Evolutionary conservation across 257 asterid genomes (phyloP).

Genomic region (Solanum pennellii): DNA sequence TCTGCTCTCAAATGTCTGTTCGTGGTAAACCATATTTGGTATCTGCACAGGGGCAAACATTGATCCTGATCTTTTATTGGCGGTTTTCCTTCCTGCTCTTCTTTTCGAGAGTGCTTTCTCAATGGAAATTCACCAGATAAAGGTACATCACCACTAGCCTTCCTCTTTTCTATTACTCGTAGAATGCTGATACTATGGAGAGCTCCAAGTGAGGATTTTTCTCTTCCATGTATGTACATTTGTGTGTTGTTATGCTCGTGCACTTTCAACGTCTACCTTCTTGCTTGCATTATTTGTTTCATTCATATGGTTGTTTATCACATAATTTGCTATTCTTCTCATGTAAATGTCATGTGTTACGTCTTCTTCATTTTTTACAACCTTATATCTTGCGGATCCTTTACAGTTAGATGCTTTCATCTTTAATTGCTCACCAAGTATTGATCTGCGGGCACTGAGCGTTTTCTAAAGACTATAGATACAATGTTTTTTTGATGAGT

Average conservation of each 20-base stretch:
- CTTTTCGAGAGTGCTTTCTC: slow-evolving; percentile 93
- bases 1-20: neutral
- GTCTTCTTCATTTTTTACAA: neutral
- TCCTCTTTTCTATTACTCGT: neutral
- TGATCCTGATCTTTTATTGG: slow-evolving; percentile 94
- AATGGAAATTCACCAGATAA: slow-evolving; percentile 97
- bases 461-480: neutral
- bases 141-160: slow-evolving; percentile 34
- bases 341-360: neutral
- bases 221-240: neutral
- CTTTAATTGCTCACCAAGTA: neutral
- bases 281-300: neutral
- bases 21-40: neutral
- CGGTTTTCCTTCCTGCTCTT: slow-evolving; percentile 97
- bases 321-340: neutral
- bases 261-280: neutral
- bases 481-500: neutral
- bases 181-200: neutral
- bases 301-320: neutral
- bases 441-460: neutral
- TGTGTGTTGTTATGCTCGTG: neutral
- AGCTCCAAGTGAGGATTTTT: neutral
- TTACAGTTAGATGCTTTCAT: neutral
- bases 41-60: slow-evolving; percentile 61
- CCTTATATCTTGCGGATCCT: neutral